A percentile compares a stretch with the other conserved stretches of the same genome.
Evolutionary conservation across 78 protist genomes (phyloP).

Genomic region (Ministeria vibrans): DNA sequence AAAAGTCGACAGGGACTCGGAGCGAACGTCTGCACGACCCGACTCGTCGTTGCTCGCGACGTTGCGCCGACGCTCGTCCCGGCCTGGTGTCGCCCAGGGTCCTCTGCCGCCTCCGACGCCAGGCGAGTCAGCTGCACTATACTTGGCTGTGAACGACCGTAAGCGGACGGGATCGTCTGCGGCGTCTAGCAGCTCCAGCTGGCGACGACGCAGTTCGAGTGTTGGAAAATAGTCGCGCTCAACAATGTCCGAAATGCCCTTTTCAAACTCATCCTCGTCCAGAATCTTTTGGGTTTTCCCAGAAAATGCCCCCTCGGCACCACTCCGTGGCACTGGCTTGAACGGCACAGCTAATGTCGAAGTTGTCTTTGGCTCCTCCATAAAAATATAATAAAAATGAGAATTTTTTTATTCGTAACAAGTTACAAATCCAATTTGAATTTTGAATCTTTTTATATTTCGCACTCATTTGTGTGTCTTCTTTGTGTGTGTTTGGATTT

Average conservation of each 20-base stretch:
- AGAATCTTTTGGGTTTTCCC: no score
- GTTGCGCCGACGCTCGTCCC: not conserved
- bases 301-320: no score
- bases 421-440: no score
- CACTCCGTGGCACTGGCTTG: no score
- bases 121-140: not conserved
- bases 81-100: not conserved
- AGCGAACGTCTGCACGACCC: not conserved
- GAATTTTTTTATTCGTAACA: no score
- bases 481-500: no score
- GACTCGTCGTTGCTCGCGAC: not conserved
- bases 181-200: constrained; percentile 47
- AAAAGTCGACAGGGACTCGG: not conserved
- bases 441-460: no score
- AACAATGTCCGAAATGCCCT: constrained; percentile 29
- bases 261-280: constrained; percentile 47
- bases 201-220: constrained; percentile 32
- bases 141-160: not conserved
- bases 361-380: no score
- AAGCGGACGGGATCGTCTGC: constrained; percentile 14
- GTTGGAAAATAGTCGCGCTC: constrained; percentile 60
- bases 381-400: no score
- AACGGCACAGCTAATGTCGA: no score
- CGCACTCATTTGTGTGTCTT: no score
- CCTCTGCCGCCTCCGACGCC: not conserved